Conservation (phyloP, 148 eudicot genomes). For the Amaranthus hypochondriacus region DNA sequence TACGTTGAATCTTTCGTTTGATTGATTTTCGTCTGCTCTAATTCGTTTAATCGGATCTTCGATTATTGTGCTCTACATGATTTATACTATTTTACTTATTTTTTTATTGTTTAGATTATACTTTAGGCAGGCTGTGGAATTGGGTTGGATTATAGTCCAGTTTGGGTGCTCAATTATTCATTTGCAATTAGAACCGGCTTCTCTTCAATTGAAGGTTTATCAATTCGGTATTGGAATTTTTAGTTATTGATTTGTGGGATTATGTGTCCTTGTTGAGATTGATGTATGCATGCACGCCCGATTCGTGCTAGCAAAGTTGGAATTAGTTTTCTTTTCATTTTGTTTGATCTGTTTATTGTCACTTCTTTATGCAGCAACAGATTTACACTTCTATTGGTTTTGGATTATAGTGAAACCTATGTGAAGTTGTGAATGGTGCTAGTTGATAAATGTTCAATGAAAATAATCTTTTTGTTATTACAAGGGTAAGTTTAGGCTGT, state of each 20-base stretch:
- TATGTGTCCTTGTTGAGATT: background rate
- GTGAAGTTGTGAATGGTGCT: too few relatives aligned
- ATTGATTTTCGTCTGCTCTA: conserved; percentile 3
- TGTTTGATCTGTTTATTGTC: too few relatives aligned
- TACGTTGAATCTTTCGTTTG: background rate
- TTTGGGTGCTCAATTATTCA: background rate
- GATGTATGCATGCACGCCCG: background rate
- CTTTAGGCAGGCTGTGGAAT: background rate
- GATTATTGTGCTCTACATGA: background rate
- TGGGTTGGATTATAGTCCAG: background rate
- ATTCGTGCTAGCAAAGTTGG: background rate
- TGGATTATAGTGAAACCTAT: too few relatives aligned
- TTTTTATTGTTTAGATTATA: background rate
- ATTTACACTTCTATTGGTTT: too few relatives aligned
- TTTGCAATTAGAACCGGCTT: background rate
- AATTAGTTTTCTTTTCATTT: background rate
- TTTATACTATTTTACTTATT: background rate
- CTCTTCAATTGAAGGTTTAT: background rate
- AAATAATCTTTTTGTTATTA: too few relatives aligned
- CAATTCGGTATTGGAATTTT: background rate
- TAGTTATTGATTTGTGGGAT: background rate
- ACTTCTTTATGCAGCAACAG: too few relatives aligned
- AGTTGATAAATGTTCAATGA: too few relatives aligned
- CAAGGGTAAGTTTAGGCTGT: too few relatives aligned
- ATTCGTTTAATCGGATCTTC: background rate